A percentile compares a stretch with the other conserved stretches of the same genome.
phyloP scores from a whole-genome alignment of 805 yeast genomes.

The Wickerhamomyces sydowiorum region DNA sequence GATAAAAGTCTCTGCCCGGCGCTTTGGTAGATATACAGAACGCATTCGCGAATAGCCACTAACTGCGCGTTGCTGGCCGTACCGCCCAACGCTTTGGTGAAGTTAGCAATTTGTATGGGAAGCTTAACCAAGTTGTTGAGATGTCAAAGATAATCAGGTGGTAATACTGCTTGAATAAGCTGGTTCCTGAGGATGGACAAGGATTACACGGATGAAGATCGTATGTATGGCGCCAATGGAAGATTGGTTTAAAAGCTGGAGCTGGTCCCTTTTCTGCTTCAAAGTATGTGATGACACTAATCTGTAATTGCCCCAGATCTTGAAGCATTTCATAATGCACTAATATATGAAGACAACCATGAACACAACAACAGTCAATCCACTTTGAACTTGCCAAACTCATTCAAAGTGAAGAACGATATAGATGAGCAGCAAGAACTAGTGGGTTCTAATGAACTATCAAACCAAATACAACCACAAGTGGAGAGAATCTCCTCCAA shows the following conservation, averaged over 20 bases:
- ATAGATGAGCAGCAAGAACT: conserved; percentile 7
- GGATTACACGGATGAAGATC: conserved; percentile 27
- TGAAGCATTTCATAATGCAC: conserved; percentile 31
- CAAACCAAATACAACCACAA: neutral
- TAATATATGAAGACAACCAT: conserved; percentile 21
- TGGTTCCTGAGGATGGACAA: conserved; percentile 6
- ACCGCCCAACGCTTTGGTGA: too few relatives aligned
- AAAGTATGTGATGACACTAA: neutral
- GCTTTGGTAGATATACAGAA: too few relatives aligned
- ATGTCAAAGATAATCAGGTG: too few relatives aligned
- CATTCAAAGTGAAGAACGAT: neutral
- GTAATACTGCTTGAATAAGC: too few relatives aligned
- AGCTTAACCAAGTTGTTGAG: too few relatives aligned
- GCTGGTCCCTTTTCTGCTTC: too few relatives aligned
- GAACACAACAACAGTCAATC: neutral
- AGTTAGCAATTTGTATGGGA: too few relatives aligned
- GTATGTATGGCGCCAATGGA: too few relatives aligned
- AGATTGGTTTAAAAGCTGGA: conserved; percentile 17
- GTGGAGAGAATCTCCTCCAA: conserved; percentile 34
- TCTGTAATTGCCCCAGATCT: conserved; percentile 22
- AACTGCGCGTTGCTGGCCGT: too few relatives aligned
- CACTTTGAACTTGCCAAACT: neutral
- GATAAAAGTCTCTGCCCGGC: too few relatives aligned
- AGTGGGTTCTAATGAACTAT: neutral
- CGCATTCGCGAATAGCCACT: too few relatives aligned